These are phyloP conservation scores for Hyphopichia pseudoburtonii DNA, from an alignment of 1,139 yeast genomes.

Conservation along the genomic window DNA sequence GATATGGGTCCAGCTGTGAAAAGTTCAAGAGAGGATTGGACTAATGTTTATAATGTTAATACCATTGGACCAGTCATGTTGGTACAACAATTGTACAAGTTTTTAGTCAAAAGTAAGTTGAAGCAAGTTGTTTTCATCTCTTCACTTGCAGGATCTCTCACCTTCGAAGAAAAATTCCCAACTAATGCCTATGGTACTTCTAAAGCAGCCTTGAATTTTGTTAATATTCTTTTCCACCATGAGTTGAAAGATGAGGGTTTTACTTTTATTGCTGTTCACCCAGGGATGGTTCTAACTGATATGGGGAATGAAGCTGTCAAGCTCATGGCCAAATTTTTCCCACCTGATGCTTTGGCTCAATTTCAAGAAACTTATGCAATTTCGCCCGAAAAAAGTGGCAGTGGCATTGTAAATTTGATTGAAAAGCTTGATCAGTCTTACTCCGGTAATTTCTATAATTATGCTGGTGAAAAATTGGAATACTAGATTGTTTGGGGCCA, in stretches of 20 bases:
- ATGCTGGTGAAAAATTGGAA: too few species aligned
- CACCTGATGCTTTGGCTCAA: too few species aligned
- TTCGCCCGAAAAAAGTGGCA: too few species aligned
- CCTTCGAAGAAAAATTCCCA: slow-evolving; percentile 5
- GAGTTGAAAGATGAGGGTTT: slow-evolving; percentile 22
- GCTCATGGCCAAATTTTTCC: too few species aligned
- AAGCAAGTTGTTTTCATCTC: slow-evolving; percentile 26
- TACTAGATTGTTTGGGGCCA: too few species aligned
- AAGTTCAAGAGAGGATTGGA: slow-evolving; percentile 13
- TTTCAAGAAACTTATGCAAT: too few species aligned
- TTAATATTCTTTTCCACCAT: slow-evolving; percentile 16
- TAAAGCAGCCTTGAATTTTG: slow-evolving; percentile 28
- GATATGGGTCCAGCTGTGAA: slow-evolving; percentile 5
- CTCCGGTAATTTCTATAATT: too few species aligned
- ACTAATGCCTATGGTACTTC: slow-evolving; percentile 26
- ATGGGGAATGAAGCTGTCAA: too few species aligned
- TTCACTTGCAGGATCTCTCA: slow-evolving; percentile 21
- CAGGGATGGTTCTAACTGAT: slow-evolving; percentile 33
- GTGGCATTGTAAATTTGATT: too few species aligned
- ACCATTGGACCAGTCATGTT: slow-evolving; percentile 30
- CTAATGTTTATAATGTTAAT: slow-evolving; percentile 22
- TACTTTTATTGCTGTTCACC: slow-evolving; percentile 25
- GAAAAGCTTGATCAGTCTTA: too few species aligned
- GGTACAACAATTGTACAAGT: slow-evolving; percentile 24
- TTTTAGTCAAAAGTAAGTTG: slow-evolving; percentile 16